Evolutionary conservation across 768 basidiomycete species (phyloP).

Genomic region (Rhodocollybia butyracea): DNA sequence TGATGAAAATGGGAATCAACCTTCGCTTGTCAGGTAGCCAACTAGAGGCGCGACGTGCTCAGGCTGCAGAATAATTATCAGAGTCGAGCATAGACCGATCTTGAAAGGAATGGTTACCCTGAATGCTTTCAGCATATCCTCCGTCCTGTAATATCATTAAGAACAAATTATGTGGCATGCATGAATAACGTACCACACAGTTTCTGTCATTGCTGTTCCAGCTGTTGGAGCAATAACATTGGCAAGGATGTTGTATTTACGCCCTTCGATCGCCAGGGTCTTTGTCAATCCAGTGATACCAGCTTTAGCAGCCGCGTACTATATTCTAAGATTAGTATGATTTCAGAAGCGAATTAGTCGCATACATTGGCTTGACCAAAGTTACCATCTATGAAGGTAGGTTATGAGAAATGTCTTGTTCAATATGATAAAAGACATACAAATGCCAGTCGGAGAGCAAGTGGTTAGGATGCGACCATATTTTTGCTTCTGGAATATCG

Average conservation of each 20-base stretch:
- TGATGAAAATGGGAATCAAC: slow-evolving; percentile 22
- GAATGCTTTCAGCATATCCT: slow-evolving; percentile 86
- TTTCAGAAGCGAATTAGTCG: background rate
- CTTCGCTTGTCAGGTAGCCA: slow-evolving; percentile 82
- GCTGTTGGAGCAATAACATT: slow-evolving; percentile 88
- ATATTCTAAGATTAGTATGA: slow-evolving; percentile 5
- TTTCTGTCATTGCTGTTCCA: slow-evolving; percentile 89
- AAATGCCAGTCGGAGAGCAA: slow-evolving; percentile 89
- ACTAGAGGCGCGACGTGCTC: slow-evolving; percentile 92
- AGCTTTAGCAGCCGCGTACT: slow-evolving; percentile 93
- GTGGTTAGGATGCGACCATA: slow-evolving; percentile 95
- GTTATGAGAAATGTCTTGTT: background rate
- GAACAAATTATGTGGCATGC: slow-evolving; percentile 13
- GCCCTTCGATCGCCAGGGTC: slow-evolving; percentile 87
- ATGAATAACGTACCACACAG: slow-evolving; percentile 74
- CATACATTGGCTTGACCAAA: slow-evolving; percentile 90
- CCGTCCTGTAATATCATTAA: slow-evolving; percentile 43
- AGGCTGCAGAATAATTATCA: slow-evolving; percentile 44
- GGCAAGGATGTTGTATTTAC: slow-evolving; percentile 85
- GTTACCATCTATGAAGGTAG: slow-evolving; percentile 67
- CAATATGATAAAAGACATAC: slow-evolving; percentile 42
- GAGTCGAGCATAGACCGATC: background rate
- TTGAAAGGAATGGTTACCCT: slow-evolving; percentile 46
- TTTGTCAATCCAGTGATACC: slow-evolving; percentile 89
- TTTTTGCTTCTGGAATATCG: slow-evolving; percentile 93